A percentile compares a stretch with the other conserved stretches of the same genome.
Conservation (phyloP, 305 asterid species). For the Plantago rigida region DNA sequence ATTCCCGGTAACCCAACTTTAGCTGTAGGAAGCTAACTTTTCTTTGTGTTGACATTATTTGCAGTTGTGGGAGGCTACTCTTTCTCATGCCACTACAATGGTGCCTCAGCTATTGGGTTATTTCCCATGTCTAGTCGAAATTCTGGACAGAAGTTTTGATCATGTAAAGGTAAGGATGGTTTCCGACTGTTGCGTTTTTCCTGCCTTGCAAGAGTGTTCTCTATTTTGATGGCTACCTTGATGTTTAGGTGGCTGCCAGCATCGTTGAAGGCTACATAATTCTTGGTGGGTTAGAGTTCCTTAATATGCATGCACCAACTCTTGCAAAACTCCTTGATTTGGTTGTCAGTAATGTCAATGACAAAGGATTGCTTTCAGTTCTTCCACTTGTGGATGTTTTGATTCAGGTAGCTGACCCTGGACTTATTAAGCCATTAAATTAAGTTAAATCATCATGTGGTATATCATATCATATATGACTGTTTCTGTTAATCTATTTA, state of each 20-base stretch:
- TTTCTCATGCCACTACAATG: constrained; percentile 81
- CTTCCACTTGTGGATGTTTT: constrained; percentile 81
- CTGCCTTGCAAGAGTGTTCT: constrained; percentile 1
- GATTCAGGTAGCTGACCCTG: constrained; percentile 63
- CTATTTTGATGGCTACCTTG: constrained; percentile 28
- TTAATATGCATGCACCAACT: constrained; percentile 62
- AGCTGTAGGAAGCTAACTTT: constrained; percentile 17
- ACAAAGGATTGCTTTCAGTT: constrained; percentile 70
- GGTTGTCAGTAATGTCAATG: constrained; percentile 78
- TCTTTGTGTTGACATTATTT: constrained; percentile 26
- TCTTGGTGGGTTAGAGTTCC: constrained; percentile 75
- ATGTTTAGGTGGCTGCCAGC: constrained; percentile 66
- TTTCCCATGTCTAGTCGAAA: constrained; percentile 78
- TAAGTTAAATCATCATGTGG: too few species aligned
- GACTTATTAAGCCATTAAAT: constrained; percentile 10
- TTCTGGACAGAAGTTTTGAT: constrained; percentile 78
- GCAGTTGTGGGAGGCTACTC: constrained; percentile 95
- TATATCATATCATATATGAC: too few species aligned
- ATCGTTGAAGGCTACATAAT: constrained; percentile 78
- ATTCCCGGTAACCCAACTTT: constrained; percentile 3
- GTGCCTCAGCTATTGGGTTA: constrained; percentile 64
- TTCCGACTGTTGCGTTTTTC: constrained; percentile 16
- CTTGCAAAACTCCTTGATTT: constrained; percentile 77
- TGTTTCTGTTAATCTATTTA: too few species aligned
- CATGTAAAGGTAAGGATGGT: constrained; percentile 55